phyloP scores from a whole-genome alignment of 202 grass and related monocot genomes.

The Zizania palustris region DNA sequence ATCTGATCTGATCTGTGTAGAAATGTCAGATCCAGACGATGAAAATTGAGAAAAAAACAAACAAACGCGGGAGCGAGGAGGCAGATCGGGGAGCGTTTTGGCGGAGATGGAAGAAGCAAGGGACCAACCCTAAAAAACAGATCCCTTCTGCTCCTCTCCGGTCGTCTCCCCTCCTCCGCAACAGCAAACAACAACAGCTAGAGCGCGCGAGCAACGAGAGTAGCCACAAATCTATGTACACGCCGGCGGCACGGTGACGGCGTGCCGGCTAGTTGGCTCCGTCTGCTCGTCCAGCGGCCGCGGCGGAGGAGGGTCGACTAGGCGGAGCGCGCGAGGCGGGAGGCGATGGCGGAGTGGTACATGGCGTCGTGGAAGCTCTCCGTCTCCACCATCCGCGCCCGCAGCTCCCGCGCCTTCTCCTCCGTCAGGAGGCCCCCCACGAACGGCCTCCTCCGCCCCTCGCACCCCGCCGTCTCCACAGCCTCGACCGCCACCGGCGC shows the following conservation, averaged over 20 bases:
- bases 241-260: neutral
- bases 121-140: conserved; percentile 37
- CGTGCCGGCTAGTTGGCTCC: neutral
- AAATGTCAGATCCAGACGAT: neutral
- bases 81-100: neutral
- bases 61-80: neutral
- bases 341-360: conserved; percentile 96
- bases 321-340: conserved; percentile 76
- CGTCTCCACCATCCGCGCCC: conserved; percentile 60
- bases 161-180: no score
- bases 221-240: conserved; percentile 23
- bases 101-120: conserved; percentile 3
- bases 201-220: no score
- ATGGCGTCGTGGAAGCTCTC: conserved; percentile 79
- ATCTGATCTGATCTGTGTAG: no score
- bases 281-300: neutral
- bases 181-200: neutral
- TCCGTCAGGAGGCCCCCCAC: no score
- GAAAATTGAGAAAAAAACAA: no score
- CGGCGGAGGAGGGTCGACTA: neutral
- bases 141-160: neutral
- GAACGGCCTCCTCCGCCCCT: no score
- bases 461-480: no score
- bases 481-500: no score
- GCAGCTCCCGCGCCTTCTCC: no score